Evolutionary conservation across 2,329 filamentous ascomycete genomes (phyloP).

Genomic region (Dactylonectria macrodidyma): DNA sequence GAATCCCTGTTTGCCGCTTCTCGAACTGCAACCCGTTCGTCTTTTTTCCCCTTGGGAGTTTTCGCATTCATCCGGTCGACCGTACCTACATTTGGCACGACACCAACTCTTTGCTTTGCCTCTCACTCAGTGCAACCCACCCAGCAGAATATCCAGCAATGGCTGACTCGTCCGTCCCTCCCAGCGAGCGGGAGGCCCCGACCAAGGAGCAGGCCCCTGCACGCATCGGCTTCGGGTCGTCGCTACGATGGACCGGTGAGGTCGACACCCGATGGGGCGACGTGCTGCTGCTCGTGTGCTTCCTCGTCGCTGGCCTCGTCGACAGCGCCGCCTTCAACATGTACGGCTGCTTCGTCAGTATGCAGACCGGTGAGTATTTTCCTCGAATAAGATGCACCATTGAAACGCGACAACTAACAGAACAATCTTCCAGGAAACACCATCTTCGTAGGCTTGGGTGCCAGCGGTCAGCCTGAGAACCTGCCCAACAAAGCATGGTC

Average conservation of each 20-base stretch:
- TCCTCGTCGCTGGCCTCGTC: slow-evolving; percentile 46
- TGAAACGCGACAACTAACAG: background rate
- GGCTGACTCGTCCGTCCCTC: slow-evolving; percentile 19
- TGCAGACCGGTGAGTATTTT: slow-evolving; percentile 45
- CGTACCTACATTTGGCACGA: too few relatives aligned
- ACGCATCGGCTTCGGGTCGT: slow-evolving; percentile 20
- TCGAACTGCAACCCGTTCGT: too few relatives aligned
- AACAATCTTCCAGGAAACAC: slow-evolving; percentile 43
- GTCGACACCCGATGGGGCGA: slow-evolving; percentile 45
- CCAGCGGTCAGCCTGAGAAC: slow-evolving; percentile 46
- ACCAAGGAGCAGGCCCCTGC: slow-evolving; percentile 12
- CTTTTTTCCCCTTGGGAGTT: too few relatives aligned
- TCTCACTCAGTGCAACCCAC: too few relatives aligned
- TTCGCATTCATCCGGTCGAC: too few relatives aligned
- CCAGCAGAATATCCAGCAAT: too few relatives aligned
- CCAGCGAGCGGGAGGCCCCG: slow-evolving; percentile 13
- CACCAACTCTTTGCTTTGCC: background rate
- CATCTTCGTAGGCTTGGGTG: slow-evolving; percentile 47
- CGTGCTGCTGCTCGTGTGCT: slow-evolving; percentile 42
- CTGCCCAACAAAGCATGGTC: slow-evolving; percentile 46
- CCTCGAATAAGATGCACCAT: background rate
- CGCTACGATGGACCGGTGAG: slow-evolving; percentile 38
- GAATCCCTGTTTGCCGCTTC: too few relatives aligned
- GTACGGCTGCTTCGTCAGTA: slow-evolving; percentile 50
- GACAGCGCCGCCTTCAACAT: slow-evolving; percentile 49